phyloP scores from a whole-genome alignment of 1,284 basidiomycete species.

The Schizophyllum commune region DNA sequence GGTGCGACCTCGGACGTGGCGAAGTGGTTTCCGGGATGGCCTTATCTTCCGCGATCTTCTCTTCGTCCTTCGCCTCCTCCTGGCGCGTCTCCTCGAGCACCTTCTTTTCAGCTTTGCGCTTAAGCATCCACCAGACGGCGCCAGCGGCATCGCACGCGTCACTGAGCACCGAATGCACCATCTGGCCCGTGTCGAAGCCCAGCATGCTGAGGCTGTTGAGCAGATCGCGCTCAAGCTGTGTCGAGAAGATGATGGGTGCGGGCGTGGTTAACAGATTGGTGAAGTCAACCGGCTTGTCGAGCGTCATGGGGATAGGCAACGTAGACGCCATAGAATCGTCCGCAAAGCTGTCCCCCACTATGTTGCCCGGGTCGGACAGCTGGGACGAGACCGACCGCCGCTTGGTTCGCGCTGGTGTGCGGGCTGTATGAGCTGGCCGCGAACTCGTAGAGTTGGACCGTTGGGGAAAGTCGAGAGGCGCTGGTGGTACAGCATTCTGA shows the following conservation, averaged over 20 bases:
- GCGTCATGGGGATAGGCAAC: slow-evolving; percentile 30
- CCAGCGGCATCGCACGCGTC: slow-evolving; percentile 92
- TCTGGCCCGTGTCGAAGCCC: slow-evolving; percentile 91
- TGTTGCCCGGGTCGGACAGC: slow-evolving; percentile 51
- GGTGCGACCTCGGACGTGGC: slow-evolving; percentile 20
- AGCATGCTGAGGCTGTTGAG: slow-evolving; percentile 69
- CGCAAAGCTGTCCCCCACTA: slow-evolving; percentile 34
- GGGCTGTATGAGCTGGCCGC: slow-evolving; percentile 56
- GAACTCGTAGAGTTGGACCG: slow-evolving; percentile 28
- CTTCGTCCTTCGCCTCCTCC: slow-evolving; percentile 12
- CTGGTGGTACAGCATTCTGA: slow-evolving; percentile 13
- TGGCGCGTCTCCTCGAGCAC: slow-evolving; percentile 32
- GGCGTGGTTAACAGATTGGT: slow-evolving; percentile 61
- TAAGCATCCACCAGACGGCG: slow-evolving; percentile 96
- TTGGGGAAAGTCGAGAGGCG: slow-evolving; percentile 14
- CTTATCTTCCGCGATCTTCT: slow-evolving; percentile 12
- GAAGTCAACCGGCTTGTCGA: slow-evolving; percentile 50
- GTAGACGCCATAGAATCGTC: slow-evolving; percentile 21
- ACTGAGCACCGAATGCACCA: slow-evolving; percentile 85
- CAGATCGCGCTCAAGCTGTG: slow-evolving; percentile 73
- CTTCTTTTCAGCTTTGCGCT: slow-evolving; percentile 68
- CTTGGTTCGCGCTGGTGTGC: slow-evolving; percentile 92
- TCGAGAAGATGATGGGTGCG: slow-evolving; percentile 80
- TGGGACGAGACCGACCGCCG: slow-evolving; percentile 88
- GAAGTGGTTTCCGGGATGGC: slow-evolving; percentile 24